Base-by-base conservation (phyloP, 1,139 yeast genomes). In the Hyphopichia khmerensis region DNA sequence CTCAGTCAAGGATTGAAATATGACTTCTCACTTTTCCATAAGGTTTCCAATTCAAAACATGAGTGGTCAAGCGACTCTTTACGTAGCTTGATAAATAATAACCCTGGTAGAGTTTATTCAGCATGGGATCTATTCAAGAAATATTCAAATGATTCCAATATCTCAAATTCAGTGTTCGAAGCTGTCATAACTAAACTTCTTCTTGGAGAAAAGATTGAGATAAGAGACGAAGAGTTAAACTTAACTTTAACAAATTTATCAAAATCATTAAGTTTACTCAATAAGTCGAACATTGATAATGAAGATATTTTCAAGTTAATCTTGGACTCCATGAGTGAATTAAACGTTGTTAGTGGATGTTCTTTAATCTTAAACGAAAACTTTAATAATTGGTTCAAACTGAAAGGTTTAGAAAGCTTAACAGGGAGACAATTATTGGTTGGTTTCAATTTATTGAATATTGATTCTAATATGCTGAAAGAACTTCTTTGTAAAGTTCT, bases 101-200 rank as follows among this genome's bases (percentile, higher is more conserved):
- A 73, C 45, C 77, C 77, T 0, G 77, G 75, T 16, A 52, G 79
- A 43, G 77, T 68, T 1, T 62, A 59, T 43, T 48, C 56, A 23
- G 56, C 72, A 27, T 57, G 64, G 59, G 75, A 72, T 16, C 51
- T 73, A 33, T 60, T 59, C 40, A 48, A 56, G 24, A 59, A 59
- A 37, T 68, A 68, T 40, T 50, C 48, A 31, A 19, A 29, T 3
- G 41, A 36, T 6, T 24, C 42, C 34, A 40, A 27, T 43, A 39
- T 19, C n/a, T 10, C 24, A 6, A 43, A 46, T 5, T 43, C 41
- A 26, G 46, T 65, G 27, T 46, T 59, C 3, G 42, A 48, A 1
- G 45, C 47, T 9, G 51, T 67, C 2, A 39, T 64, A 33, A 45
- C 49, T 3, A 63, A 60, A 39, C 41, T 65, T 21, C 46, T 59